Evolutionary conservation across 306 rosid genomes (phyloP), one percentile per base, ranked within the genome.

Genomic region (Corylus avellana): DNA sequence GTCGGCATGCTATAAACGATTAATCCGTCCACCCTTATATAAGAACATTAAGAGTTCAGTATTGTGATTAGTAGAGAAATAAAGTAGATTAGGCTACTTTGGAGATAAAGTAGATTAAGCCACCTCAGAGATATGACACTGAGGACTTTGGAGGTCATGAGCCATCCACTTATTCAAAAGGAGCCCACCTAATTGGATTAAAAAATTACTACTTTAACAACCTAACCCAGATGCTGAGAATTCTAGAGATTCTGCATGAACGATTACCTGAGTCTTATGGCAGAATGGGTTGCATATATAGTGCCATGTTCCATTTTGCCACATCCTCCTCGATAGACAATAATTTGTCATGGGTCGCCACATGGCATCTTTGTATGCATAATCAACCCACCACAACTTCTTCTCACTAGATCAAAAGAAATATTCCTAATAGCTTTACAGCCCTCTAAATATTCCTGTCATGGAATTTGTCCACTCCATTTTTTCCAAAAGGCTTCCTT

Each of bases 401-500:
- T 70, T n/a, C 73, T 25, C 39, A 25, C 25, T 42, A 42, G 46
- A 42, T 72, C 81, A 86, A 83, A 89, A 84, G 59, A 80, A 84
- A 87, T 86, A 92, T 91, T 90, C 94, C 79, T 14, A 76, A 69
- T 87, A 37, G 76, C 97, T 95, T 92, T 90, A 87, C 89, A 87
- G 83, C 92, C 84, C 88, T 62, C 77, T 74, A 84, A 86, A 85
- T 87, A 91, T 91, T 85, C 90, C 14, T 49, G 13, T 84, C 75
- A 84, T 32, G 63, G 98, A 90, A 95, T 92, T 81, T 86, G 70
- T 94, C 73, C 98, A 84, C 51, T 86, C 56, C 81, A 4, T 7
- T 42, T 80, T 84, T 84, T 63, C 70, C 20, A 71, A 18, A 76
- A 70, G 44, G 84, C 91, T 85, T 81, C 81, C 72, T 42, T 78